Evolutionary conservation across 106 monocot species (phyloP), one percentile per base, ranked within the genome.

Genomic region (Acorus calamus): DNA sequence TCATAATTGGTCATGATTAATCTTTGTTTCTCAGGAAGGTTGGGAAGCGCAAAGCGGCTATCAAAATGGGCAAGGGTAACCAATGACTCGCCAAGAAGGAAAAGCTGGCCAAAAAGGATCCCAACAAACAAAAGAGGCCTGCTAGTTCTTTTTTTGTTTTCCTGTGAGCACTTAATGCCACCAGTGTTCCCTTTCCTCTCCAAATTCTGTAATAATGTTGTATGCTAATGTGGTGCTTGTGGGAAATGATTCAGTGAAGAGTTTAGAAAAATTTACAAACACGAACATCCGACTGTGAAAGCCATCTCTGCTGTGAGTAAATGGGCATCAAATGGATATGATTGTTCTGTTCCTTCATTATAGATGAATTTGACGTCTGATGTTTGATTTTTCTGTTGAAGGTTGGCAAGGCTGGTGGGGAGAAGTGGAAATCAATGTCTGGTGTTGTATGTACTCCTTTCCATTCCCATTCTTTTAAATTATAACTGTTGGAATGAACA

Each of bases 271-370:
- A n/a, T n/a, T n/a, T n/a, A n/a, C n/a, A 76, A 76, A 65, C 56
- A 48, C 59, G 76, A 76, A 2, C 69, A 76, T 70, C 76, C 76
- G 48, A 76, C 64, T 76, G 76, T 76, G 65, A 76, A 76, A 51
- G 76, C 70, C 60, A 70, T 76, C 41, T 76, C 76, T 12, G 76
- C 60, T 46, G 76, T 76, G 60, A 76, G 76, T 44, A 53, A n/a
- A n/a, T n/a, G n/a, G n/a, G n/a, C n/a, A n/a, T n/a, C n/a, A n/a
- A n/a, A n/a, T n/a, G n/a, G n/a, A n/a, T n/a, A n/a, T n/a, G n/a
- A n/a, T n/a, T n/a, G n/a, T n/a, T n/a, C n/a, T n/a, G n/a, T n/a
- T n/a, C n/a, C n/a, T n/a, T n/a, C n/a, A n/a, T n/a, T n/a, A n/a
- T n/a, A n/a, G n/a, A n/a, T n/a, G n/a, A n/a, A n/a, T n/a, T n/a